Evolutionary conservation across 2,329 filamentous ascomycete species (phyloP).

Genomic region (Scedosporium boydii): DNA sequence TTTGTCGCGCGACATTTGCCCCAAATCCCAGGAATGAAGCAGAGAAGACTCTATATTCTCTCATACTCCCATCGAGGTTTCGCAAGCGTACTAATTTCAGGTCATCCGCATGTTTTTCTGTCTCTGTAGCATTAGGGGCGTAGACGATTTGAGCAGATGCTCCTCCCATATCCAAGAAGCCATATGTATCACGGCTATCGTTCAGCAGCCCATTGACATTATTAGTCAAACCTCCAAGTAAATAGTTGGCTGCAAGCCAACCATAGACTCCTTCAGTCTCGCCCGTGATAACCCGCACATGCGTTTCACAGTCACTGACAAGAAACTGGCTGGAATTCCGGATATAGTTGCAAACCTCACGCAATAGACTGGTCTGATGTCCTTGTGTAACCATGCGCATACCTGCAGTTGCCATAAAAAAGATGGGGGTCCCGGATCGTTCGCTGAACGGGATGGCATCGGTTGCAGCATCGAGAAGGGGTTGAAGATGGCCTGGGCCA

Average conservation of each 20-base stretch:
- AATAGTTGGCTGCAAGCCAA: constrained; percentile 94
- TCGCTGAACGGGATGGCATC: constrained; percentile 67
- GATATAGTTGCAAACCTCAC: constrained; percentile 75
- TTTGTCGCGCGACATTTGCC: constrained; percentile 81
- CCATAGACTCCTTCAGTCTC: constrained; percentile 95
- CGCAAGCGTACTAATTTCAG: constrained; percentile 78
- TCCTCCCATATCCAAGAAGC: constrained; percentile 96
- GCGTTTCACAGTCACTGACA: constrained; percentile 78
- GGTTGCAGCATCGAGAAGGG: constrained; percentile 73
- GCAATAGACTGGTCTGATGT: constrained; percentile 64
- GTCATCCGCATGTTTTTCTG: constrained; percentile 80
- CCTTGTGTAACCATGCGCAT: constrained; percentile 74
- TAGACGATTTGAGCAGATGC: constrained; percentile 98
- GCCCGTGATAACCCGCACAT: constrained; percentile 90
- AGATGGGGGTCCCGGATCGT: constrained; percentile 78
- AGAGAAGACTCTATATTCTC: constrained; percentile 86
- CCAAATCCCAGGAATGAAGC: constrained; percentile 96
- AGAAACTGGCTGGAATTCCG: constrained; percentile 68
- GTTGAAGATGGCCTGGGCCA: constrained; percentile 71
- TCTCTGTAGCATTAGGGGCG: constrained; percentile 85
- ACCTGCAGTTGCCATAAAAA: constrained; percentile 89
- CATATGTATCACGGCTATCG: constrained; percentile 87
- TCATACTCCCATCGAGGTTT: constrained; percentile 64
- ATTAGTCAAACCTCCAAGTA: constrained; percentile 78
- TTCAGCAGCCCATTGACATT: constrained; percentile 59